Base-by-base conservation (phyloP, 208 protist species). In the Novymonas esmeraldas region DNA sequence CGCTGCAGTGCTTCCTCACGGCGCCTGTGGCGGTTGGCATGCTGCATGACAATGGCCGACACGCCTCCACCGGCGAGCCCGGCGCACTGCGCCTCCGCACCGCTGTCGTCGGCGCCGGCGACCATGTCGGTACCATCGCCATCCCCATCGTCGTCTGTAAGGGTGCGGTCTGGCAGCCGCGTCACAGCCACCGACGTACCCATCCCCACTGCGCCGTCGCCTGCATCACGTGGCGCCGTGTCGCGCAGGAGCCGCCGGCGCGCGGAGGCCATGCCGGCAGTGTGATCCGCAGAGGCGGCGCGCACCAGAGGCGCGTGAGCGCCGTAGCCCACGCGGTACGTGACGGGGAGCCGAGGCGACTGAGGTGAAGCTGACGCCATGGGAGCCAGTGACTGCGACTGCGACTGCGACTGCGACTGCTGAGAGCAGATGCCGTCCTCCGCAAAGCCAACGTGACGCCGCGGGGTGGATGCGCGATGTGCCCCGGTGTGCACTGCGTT, bases 31-130 rank as follows among this genome's bases (percentile, higher is more conserved):
- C 71, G 64, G 64, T 89, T 81, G 51, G 72, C 79, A 2, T 73
- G 62, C 52, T 89, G 75, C 41, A 89, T 78, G 28, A 89, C 73
- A 6, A 50, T 39, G 28, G 74, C 63, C n/a, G 79, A 70, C 10
- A 57, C 26, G 57, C 14, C 13, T 7, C 6, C 38, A n/a, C 22
- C 20, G 4, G 46, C 6, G 20, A 39, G 18, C 9, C 33, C 6
- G n/a, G 13, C 20, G 24, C 36, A 11, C 10, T 20, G 31, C 6
- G 44, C 31, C 42, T 52, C 33, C 22, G 4, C 26, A 31, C 11
- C 42, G 24, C 33, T 51, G 24, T 63, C 52, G 38, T 51, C 68
- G 34, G 57, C 46, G 26, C 33, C 60, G 22, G n/a, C n/a, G n/a
- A n/a, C n/a, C n/a, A n/a, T n/a, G n/a, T n/a, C n/a, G n/a, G n/a